A percentile compares a stretch with the other conserved stretches of the same genome.
These are phyloP conservation scores for Pseudotulostoma volvatum DNA, from an alignment of 495 filamentous ascomycete genomes.

Conservation along the genomic window DNA sequence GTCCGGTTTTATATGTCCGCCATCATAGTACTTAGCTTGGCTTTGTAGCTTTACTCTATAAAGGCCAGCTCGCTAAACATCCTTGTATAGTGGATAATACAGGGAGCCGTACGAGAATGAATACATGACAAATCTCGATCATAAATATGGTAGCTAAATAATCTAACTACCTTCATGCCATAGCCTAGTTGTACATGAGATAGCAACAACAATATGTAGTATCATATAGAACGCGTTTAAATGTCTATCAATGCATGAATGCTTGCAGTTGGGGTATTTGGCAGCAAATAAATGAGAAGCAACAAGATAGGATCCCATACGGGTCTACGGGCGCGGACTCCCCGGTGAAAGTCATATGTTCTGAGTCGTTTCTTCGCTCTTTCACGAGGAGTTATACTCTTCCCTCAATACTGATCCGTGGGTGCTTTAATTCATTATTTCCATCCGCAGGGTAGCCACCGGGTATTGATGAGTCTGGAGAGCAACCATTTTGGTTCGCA, in stretches of 20 bases:
- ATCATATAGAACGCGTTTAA: too few species aligned
- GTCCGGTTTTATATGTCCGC: too few species aligned
- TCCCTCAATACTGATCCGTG: slow-evolving; percentile 14
- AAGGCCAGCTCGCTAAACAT: too few species aligned
- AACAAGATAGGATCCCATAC: background rate
- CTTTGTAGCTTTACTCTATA: too few species aligned
- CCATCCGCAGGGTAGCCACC: background rate
- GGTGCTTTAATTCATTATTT: slow-evolving; percentile 4
- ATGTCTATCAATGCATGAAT: background rate
- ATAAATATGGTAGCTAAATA: too few species aligned
- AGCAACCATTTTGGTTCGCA: background rate
- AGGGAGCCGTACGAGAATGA: too few species aligned
- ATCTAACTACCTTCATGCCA: too few species aligned
- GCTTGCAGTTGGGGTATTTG: slow-evolving; percentile 4
- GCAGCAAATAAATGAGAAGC: slow-evolving; percentile 1
- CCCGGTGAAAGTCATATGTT: background rate
- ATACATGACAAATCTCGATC: too few species aligned
- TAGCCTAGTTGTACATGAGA: too few species aligned
- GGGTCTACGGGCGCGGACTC: background rate
- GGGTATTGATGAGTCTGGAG: background rate
- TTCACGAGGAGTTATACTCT: slow-evolving; percentile 7
- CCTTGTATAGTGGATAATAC: too few species aligned
- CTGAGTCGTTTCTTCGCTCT: background rate
- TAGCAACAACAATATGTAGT: too few species aligned
- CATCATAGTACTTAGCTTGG: too few species aligned